Conservation (phyloP, 768 basidiomycete species). For the Tricholoma hemisulphureum region DNA sequence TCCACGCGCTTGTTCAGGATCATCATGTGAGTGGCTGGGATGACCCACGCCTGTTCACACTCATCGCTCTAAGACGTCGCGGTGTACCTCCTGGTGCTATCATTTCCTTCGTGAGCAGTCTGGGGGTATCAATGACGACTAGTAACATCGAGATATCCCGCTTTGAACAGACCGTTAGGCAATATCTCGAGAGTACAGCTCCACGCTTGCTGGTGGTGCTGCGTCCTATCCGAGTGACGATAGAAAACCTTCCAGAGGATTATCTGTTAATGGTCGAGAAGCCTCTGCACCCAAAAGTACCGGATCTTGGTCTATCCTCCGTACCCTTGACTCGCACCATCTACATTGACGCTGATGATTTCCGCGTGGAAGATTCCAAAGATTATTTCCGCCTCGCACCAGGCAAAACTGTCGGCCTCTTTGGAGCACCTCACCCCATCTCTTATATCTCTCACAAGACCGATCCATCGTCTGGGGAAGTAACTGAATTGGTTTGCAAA, state of each 20-base stretch:
- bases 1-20: conserved; percentile 82
- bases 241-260: conserved; percentile 89
- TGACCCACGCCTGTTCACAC: conserved; percentile 94
- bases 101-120: conserved; percentile 83
- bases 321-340: conserved; percentile 86
- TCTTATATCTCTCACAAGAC: conserved; percentile 89
- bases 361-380: conserved; percentile 84
- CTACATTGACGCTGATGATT: conserved; percentile 93
- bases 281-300: conserved; percentile 90
- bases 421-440: conserved; percentile 89
- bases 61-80: conserved; percentile 91
- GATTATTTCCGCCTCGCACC: conserved; percentile 98
- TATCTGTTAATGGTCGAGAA: conserved; percentile 83
- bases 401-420: conserved; percentile 94
- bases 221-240: conserved; percentile 83
- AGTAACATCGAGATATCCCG: conserved; percentile 84
- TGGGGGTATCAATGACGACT: conserved; percentile 88
- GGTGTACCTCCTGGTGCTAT: conserved; percentile 98
- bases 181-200: conserved; percentile 84
- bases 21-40: conserved; percentile 91
- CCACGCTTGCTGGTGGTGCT: conserved; percentile 91
- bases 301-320: conserved; percentile 75
- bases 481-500: conserved; percentile 75
- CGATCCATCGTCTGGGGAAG: conserved; percentile 67
- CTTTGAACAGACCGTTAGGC: conserved; percentile 87